Conservation (phyloP, 169 alveolate species). For the Besnoitia besnoiti region DNA sequence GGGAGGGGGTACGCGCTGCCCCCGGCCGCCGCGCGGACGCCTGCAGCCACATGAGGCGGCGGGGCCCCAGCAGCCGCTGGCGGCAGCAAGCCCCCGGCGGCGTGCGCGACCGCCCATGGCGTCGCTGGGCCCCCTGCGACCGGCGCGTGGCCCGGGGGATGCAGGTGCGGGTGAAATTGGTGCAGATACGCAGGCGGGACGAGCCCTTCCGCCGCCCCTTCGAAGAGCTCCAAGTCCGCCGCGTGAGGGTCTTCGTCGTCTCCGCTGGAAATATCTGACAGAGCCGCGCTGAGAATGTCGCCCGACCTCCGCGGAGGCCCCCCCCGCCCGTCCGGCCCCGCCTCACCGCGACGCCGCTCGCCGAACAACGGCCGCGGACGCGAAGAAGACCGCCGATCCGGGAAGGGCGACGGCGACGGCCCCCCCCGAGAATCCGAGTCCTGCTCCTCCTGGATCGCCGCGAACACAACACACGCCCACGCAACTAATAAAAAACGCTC, state of each 20-base stretch:
- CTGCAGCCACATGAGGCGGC: neutral
- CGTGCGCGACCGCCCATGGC: neutral
- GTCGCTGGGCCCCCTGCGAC: neutral
- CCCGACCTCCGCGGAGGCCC: neutral
- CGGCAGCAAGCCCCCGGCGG: neutral
- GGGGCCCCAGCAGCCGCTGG: neutral
- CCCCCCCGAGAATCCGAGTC: neutral
- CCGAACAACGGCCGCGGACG: slow-evolving; percentile 8
- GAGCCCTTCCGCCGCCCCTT: neutral
- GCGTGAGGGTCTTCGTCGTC: neutral
- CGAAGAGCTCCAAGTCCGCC: neutral
- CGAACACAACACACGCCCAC: neutral
- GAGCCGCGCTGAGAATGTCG: neutral
- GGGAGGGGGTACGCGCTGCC: neutral
- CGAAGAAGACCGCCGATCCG: slow-evolving; percentile 4
- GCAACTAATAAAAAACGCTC: neutral
- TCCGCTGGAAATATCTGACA: slow-evolving; percentile 24
- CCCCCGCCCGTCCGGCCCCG: neutral
- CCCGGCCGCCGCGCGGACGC: neutral
- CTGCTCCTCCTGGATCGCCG: neutral
- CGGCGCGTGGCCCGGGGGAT: neutral
- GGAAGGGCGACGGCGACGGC: slow-evolving; percentile 3
- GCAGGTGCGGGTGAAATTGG: neutral
- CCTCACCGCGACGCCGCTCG: neutral
- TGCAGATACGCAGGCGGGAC: neutral